Percentiles rank a stretch among this genome's conserved stretches.
Evolutionary conservation across 148 eudicot species (phyloP).

Genomic region (Tetragonia tetragonoides): DNA sequence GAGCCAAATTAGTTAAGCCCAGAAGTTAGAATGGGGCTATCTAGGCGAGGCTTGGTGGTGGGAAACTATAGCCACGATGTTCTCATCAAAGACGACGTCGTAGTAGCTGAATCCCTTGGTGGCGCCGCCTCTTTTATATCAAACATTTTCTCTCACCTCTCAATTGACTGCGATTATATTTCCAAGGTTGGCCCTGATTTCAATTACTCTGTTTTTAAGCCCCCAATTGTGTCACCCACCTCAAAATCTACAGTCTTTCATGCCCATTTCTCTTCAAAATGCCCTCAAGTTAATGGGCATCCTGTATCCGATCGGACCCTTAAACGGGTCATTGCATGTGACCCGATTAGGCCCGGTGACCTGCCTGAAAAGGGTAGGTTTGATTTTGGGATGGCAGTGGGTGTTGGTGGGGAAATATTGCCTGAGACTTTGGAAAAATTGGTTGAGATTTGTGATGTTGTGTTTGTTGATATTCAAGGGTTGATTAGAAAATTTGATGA

Average conservation of each 20-base stretch:
- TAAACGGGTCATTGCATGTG: slow-evolving; percentile 61
- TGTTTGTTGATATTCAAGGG: slow-evolving; percentile 85
- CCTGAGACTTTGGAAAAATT: slow-evolving; percentile 69
- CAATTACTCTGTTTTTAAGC: slow-evolving; percentile 37
- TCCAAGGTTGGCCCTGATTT: slow-evolving; percentile 87
- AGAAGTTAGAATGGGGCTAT: slow-evolving; percentile 16
- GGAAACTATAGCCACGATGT: slow-evolving; percentile 93
- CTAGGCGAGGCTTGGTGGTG: slow-evolving; percentile 53
- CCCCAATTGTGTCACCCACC: slow-evolving; percentile 42
- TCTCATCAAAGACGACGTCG: slow-evolving; percentile 52
- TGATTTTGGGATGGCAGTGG: slow-evolving; percentile 80
- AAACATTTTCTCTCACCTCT: slow-evolving; percentile 47
- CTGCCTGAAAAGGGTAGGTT: slow-evolving; percentile 40
- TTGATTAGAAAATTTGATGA: slow-evolving; percentile 70
- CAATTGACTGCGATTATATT: slow-evolving; percentile 36
- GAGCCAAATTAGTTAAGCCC: not conserved
- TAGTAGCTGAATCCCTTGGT: slow-evolving; percentile 67
- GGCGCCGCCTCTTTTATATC: slow-evolving; percentile 94
- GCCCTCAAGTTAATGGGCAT: slow-evolving; percentile 1
- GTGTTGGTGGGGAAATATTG: slow-evolving; percentile 80
- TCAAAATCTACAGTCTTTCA: slow-evolving; percentile 71
- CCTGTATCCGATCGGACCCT: slow-evolving; percentile 53
- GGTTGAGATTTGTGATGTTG: slow-evolving; percentile 54
- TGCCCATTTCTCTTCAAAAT: slow-evolving; percentile 58
- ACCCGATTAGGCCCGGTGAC: slow-evolving; percentile 57